phyloP scores from a whole-genome alignment of 2,329 filamentous ascomycete genomes.

The Hymenoscyphus linearis region DNA sequence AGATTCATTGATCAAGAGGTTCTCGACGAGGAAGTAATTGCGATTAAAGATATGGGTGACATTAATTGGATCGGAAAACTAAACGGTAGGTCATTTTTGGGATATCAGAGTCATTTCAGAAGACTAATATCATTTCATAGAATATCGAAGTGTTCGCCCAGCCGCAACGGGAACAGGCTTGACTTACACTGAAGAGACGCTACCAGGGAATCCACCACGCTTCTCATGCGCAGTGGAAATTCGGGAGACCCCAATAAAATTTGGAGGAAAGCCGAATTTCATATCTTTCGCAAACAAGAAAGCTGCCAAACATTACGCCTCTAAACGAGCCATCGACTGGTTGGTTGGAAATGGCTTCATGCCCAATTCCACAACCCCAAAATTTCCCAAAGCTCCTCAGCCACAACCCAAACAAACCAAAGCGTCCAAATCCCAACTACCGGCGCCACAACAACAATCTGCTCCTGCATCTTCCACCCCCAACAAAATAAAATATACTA shows the following conservation, averaged over 20 bases:
- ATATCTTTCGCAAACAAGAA: constrained; percentile 28
- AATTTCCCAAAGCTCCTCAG: constrained; percentile 20
- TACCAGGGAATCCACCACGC: constrained; percentile 9
- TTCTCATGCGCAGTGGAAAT: constrained; percentile 24
- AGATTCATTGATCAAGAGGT: constrained; percentile 9
- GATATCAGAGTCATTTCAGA: not conserved
- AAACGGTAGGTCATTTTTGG: constrained; percentile 16
- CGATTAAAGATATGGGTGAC: constrained; percentile 21
- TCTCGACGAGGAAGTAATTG: constrained; percentile 14
- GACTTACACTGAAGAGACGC: constrained; percentile 9
- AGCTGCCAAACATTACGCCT: constrained; percentile 28
- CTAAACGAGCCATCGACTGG: constrained; percentile 31
- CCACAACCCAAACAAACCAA: constrained; percentile 4
- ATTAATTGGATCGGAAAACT: constrained; percentile 30
- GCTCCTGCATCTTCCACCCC: not conserved
- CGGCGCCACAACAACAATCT: not conserved
- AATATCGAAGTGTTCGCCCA: constrained; percentile 24
- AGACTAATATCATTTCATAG: constrained; percentile 13
- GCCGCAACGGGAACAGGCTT: constrained; percentile 3
- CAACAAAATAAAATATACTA: constrained; percentile 9
- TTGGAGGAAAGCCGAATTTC: constrained; percentile 12
- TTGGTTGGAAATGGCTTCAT: constrained; percentile 27
- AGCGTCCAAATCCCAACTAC: not conserved
- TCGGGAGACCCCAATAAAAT: constrained; percentile 17
- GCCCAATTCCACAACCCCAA: constrained; percentile 23